Conservation (phyloP, 73 alveolate genomes). For the Paramecium pentaurelia region DNA sequence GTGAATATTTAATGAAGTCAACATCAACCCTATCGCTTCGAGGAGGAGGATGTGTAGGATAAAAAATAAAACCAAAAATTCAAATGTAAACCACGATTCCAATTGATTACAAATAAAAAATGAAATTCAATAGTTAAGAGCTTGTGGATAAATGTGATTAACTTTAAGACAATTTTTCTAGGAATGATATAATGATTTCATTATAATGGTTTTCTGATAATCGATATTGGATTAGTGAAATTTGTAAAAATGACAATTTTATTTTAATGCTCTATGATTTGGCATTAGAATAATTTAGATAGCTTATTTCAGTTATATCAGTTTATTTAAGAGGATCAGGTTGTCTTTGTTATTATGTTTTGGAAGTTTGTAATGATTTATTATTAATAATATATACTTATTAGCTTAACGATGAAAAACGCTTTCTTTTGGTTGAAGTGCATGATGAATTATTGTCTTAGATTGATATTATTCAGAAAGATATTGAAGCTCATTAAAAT, state of each 20-base stretch:
- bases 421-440: neutral
- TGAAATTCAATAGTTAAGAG: neutral
- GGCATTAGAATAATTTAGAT: neutral
- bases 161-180: neutral
- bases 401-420: neutral
- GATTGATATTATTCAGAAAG: neutral
- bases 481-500: neutral
- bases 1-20: no score
- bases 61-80: no score
- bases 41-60: neutral
- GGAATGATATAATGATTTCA: neutral
- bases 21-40: neutral
- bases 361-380: neutral
- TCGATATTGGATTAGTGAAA: neutral
- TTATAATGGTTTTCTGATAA: neutral
- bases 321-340: neutral
- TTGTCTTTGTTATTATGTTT: neutral
- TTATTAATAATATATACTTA: neutral
- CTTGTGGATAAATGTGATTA: neutral
- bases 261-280: neutral
- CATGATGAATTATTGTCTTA: neutral
- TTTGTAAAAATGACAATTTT: neutral
- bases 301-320: neutral
- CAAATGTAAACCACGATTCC: neutral
- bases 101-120: no score